Evolutionary conservation across 1,139 yeast species (phyloP), one percentile per base, ranked within the genome.

Genomic region (Blastobotrys capitulatus): DNA sequence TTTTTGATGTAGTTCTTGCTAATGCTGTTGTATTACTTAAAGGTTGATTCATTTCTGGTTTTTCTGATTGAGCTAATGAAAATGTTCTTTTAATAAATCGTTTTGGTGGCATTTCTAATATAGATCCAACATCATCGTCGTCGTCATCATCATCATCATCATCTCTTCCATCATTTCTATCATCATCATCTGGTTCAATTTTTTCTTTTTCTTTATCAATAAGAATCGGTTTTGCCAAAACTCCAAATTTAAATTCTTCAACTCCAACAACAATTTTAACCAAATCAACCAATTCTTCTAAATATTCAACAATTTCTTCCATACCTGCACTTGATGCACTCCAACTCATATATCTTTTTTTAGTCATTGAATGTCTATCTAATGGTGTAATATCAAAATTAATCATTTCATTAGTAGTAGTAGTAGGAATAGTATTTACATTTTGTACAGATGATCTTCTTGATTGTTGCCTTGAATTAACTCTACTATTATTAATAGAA

Each of bases 301-400:
- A 65, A 54, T 74, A 76, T 46, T 72, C 77, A 42, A 76, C 74
- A 31, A 76, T 66, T 55, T 76, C 80, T 50, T 74, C 79, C 2
- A 72, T 58, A 0, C 78, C 77, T 2, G 77, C 71, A 50, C 73
- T 71, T 0, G 77, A 64, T 1, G 80, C 80, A 55, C 75, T 76
- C 80, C 80, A 76, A 46, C 76, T 68, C 59, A 76, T 63, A 53
- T 72, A 72, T 50, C 68, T 70, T 47, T 68, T 72, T 45, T 69
- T 68, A n/a, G 72, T 56, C 61, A 56, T 54, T 27, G 46, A 41
- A 15, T 41, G 40, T 5, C 44, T 45, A n/a, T 38, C 32, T 6
- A 44, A 22, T 9, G 31, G 25, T 13, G n/a, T 12, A 7, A 26
- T 7, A 22, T 38, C 20, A 8, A 8, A 16, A 8, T 8, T 19